Percentiles rank a stretch among this genome's conserved stretches.
phyloP scores from a whole-genome alignment of 2,329 filamentous ascomycete species.

The Xylariomycetidae sp. region DNA sequence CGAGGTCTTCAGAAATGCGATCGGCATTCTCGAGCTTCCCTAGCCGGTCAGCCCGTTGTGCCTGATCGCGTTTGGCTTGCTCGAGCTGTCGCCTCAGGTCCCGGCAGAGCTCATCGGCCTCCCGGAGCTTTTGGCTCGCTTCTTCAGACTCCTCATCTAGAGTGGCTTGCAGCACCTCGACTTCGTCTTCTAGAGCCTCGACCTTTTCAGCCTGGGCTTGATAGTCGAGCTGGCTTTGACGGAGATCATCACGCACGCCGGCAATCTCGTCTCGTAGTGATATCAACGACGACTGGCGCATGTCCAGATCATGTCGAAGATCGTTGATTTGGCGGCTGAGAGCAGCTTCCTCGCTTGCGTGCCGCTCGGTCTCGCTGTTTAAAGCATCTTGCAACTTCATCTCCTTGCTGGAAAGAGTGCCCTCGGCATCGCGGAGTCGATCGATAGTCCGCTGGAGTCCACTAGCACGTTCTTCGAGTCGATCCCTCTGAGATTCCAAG shows the following conservation, averaged over 20 bases:
- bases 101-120: slow-evolving; percentile 41
- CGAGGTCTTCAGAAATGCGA: slow-evolving; percentile 30
- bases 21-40: slow-evolving; percentile 18
- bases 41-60: slow-evolving; percentile 13
- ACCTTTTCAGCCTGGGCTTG: slow-evolving; percentile 60
- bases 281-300: slow-evolving; percentile 61
- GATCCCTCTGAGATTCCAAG: slow-evolving; percentile 60
- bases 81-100: slow-evolving; percentile 40
- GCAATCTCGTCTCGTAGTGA: slow-evolving; percentile 63
- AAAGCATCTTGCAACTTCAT: slow-evolving; percentile 62
- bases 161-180: slow-evolving; percentile 66
- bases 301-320: slow-evolving; percentile 65
- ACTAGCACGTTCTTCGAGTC: slow-evolving; percentile 62
- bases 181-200: slow-evolving; percentile 67
- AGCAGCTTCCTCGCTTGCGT: slow-evolving; percentile 65
- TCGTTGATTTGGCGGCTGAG: slow-evolving; percentile 71
- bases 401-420: slow-evolving; percentile 64
- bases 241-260: slow-evolving; percentile 62
- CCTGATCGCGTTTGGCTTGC: slow-evolving; percentile 17
- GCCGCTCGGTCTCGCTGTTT: slow-evolving; percentile 66
- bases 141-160: slow-evolving; percentile 62
- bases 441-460: slow-evolving; percentile 69
- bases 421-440: slow-evolving; percentile 63
- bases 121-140: slow-evolving; percentile 42
- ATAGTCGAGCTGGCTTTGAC: slow-evolving; percentile 61